Conservation (phyloP, 768 basidiomycete genomes). For the Lentinula aciculospora region DNA sequence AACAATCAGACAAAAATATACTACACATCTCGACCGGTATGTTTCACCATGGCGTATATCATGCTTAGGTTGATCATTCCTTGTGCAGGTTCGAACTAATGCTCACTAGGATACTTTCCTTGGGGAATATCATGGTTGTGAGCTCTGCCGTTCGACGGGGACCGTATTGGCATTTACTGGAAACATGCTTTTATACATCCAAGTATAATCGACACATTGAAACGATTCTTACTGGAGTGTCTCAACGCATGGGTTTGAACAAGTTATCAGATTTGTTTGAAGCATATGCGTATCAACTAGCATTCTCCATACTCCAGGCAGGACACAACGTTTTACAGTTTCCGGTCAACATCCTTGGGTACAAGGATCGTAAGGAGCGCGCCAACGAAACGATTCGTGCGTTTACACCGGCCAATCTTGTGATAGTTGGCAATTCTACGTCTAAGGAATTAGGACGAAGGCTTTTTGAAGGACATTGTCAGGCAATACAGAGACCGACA, state of each 20-base stretch:
- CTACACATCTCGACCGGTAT: conserved; percentile 43
- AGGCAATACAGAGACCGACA: conserved; percentile 41
- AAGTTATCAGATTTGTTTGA: conserved; percentile 63
- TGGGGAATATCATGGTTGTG: conserved; percentile 75
- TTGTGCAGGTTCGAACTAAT: conserved; percentile 62
- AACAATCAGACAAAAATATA: conserved; percentile 38
- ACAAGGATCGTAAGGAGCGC: conserved; percentile 56
- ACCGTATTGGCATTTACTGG: conserved; percentile 85
- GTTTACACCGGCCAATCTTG: conserved; percentile 64
- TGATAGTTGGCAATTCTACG: conserved; percentile 30
- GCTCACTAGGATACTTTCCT: conserved; percentile 63
- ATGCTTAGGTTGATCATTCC: background rate
- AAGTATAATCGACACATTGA: conserved; percentile 35
- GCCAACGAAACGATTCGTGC: conserved; percentile 61
- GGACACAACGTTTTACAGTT: conserved; percentile 53
- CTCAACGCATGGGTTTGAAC: conserved; percentile 60
- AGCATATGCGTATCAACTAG: conserved; percentile 73
- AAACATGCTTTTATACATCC: conserved; percentile 44
- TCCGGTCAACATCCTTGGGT: conserved; percentile 74
- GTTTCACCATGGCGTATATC: conserved; percentile 17
- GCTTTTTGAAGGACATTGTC: conserved; percentile 60
- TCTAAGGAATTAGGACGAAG: conserved; percentile 30
- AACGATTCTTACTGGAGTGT: conserved; percentile 55
- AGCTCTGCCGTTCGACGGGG: conserved; percentile 74
- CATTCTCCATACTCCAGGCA: conserved; percentile 53